Base-by-base conservation (phyloP, 129 eudicot genomes). In the Arctium lappa region DNA sequence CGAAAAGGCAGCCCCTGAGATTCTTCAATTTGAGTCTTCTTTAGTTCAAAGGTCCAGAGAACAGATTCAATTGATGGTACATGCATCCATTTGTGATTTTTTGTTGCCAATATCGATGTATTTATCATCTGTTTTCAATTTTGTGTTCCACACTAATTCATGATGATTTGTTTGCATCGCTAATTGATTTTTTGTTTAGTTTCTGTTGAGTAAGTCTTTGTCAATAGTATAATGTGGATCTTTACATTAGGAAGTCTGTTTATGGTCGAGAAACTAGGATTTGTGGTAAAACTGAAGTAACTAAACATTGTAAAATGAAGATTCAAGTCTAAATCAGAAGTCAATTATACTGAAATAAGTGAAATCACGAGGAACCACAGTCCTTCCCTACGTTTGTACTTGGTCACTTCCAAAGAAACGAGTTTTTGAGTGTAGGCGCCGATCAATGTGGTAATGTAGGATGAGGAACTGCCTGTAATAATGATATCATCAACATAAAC, bases 1-100 rank as follows among this genome's bases (percentile, higher is more conserved):
- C 62, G 97, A 92, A 88, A 92, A 92, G 68, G 94, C 92, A 8
- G 91, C 97, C 27, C 97, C 97, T 37, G 92, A 92, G 77, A 90
- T 92, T 37, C 92, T 90, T 40, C 76, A 75, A 9, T 88, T 82
- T 69, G 85, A 87, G 80, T 44, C 88, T 22, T 48, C 82, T 88
- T 88, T 92, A 69, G 87, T 92, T 62, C 89, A 83, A 72, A 89
- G 97, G 33, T 88, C 94, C 56, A 73, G 91, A n/a, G 91, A 92
- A 73, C 97, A 84, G 75, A 88, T 90, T 80, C 91, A 90, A 71
- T 85, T 88, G 33, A 85, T 92, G 97, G 97, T 92, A 83, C 34
- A 22, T 29, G 5, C 31, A 18, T 56, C 27, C 65, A 4, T 12
- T 15, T 16, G 22, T 56, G 65, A 12, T 13, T 15, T 13, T 13